phyloP scores from a whole-genome alignment of 2,329 filamentous ascomycete species.

The Xylariales sp. region DNA sequence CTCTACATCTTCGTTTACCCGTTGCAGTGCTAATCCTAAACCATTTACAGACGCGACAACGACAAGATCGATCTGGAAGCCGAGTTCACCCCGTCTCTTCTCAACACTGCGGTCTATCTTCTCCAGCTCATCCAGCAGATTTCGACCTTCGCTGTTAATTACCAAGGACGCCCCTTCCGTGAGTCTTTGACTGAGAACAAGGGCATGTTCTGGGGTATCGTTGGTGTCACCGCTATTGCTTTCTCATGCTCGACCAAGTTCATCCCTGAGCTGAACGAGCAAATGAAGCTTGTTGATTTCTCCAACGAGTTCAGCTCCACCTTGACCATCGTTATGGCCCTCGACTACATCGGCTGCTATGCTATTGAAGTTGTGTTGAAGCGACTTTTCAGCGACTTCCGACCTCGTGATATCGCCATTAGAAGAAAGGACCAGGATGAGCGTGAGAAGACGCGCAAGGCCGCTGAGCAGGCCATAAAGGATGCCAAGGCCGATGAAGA shows the following conservation, averaged over 20 bases:
- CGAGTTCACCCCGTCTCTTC: slow-evolving; percentile 86
- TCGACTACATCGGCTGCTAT: slow-evolving; percentile 86
- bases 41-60: slow-evolving; percentile 40
- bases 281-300: slow-evolving; percentile 90
- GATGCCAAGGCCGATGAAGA: slow-evolving; percentile 48
- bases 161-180: slow-evolving; percentile 96
- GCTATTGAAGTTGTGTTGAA: slow-evolving; percentile 85
- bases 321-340: slow-evolving; percentile 77
- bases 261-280: slow-evolving; percentile 89
- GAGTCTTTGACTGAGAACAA: slow-evolving; percentile 93
- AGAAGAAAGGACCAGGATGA: slow-evolving; percentile 82
- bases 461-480: slow-evolving; percentile 47
- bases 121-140: slow-evolving; percentile 98
- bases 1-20: not conserved
- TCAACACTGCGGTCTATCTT: slow-evolving; percentile 96
- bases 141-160: slow-evolving; percentile 98
- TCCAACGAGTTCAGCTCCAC: slow-evolving; percentile 81
- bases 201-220: slow-evolving; percentile 96
- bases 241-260: slow-evolving; percentile 96
- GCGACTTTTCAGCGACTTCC: slow-evolving; percentile 81
- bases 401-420: slow-evolving; percentile 87
- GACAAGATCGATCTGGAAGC: slow-evolving; percentile 80
- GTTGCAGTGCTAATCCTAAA: slow-evolving; percentile 18
- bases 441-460: slow-evolving; percentile 67
- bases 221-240: slow-evolving; percentile 83